These are phyloP conservation scores for Hypholoma sublateritium DNA, from an alignment of 768 basidiomycete genomes.

Conservation along the genomic window DNA sequence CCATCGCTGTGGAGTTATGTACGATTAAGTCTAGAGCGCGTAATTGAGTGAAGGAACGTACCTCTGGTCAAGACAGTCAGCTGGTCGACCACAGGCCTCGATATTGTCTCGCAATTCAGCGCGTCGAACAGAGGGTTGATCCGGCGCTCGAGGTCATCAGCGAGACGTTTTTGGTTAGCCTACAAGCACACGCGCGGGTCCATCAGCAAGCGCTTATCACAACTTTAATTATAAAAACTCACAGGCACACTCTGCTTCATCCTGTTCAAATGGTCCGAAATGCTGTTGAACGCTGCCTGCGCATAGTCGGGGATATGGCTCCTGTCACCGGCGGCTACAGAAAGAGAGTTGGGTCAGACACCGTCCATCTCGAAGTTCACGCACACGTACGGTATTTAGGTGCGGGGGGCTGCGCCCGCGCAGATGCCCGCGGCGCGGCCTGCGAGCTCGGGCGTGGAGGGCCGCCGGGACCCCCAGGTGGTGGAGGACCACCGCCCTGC, in stretches of 20 bases:
- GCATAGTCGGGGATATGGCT: constrained; percentile 82
- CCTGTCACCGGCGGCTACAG: constrained; percentile 82
- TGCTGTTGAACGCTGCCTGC: constrained; percentile 62
- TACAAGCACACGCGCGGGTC: constrained; percentile 24
- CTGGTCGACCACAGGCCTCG: constrained; percentile 67
- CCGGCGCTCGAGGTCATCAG: constrained; percentile 84
- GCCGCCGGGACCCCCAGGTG: constrained; percentile 27
- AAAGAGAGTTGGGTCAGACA: not conserved
- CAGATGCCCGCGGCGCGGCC: constrained; percentile 19
- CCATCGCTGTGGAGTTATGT: constrained; percentile 61
- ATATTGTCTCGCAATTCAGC: constrained; percentile 86
- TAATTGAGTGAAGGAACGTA: constrained; percentile 29
- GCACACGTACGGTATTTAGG: constrained; percentile 45
- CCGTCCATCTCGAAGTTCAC: not conserved
- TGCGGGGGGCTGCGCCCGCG: constrained; percentile 28
- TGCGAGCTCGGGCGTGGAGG: constrained; percentile 21
- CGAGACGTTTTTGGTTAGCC: constrained; percentile 82
- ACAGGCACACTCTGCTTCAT: constrained; percentile 80
- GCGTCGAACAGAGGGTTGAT: constrained; percentile 87
- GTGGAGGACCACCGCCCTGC: constrained; percentile 26
- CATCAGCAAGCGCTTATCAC: constrained; percentile 2
- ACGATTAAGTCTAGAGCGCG: not conserved
- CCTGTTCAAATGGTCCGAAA: constrained; percentile 61
- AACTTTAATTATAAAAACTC: constrained; percentile 26
- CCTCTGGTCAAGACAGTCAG: constrained; percentile 73